phyloP scores from a whole-genome alignment of 2,329 filamentous ascomycete species.

The Ophiocordyceps robertsii region DNA sequence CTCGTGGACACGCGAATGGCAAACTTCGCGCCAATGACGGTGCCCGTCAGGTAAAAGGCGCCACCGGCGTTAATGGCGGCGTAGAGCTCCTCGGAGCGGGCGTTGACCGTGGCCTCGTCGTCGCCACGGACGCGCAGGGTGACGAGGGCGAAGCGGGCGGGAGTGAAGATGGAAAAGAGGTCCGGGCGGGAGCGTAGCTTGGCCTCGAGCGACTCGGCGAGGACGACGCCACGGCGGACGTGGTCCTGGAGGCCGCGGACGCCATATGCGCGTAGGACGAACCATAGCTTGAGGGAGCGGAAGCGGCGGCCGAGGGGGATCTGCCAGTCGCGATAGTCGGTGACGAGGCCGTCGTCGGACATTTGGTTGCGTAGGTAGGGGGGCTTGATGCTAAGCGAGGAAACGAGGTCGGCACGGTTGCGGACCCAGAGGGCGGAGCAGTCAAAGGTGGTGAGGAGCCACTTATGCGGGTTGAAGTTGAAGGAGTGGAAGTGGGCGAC shows the following conservation, averaged over 20 bases:
- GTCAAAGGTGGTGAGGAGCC: constrained; percentile 91
- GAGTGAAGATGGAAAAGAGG: constrained; percentile 62
- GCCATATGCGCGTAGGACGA: constrained; percentile 76
- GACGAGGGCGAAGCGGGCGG: constrained; percentile 65
- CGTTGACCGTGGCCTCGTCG: constrained; percentile 43
- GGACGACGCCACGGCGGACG: constrained; percentile 51
- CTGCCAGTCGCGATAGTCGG: constrained; percentile 95
- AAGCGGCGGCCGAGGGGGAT: constrained; percentile 85
- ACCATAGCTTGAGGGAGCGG: constrained; percentile 87
- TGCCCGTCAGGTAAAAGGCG: constrained; percentile 72
- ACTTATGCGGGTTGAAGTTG: constrained; percentile 96
- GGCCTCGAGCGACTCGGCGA: constrained; percentile 57
- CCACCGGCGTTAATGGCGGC: constrained; percentile 60
- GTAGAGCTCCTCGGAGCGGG: constrained; percentile 60
- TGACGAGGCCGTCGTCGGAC: constrained; percentile 72
- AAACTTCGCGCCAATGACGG: constrained; percentile 58
- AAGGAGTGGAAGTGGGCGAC: constrained; percentile 69
- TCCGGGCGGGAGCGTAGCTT: constrained; percentile 47
- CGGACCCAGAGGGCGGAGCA: constrained; percentile 69
- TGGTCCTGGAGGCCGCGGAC: constrained; percentile 61
- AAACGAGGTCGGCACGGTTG: constrained; percentile 60
- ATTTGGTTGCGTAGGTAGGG: constrained; percentile 72
- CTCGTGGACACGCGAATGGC: constrained; percentile 73
- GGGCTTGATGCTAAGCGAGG: constrained; percentile 65
- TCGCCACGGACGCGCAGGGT: constrained; percentile 49